Percentiles rank a stretch among this genome's conserved stretches.
Evolutionary conservation across 192 early-diverging fungal genomes (phyloP).

Genomic region (Dissophora globulifera): DNA sequence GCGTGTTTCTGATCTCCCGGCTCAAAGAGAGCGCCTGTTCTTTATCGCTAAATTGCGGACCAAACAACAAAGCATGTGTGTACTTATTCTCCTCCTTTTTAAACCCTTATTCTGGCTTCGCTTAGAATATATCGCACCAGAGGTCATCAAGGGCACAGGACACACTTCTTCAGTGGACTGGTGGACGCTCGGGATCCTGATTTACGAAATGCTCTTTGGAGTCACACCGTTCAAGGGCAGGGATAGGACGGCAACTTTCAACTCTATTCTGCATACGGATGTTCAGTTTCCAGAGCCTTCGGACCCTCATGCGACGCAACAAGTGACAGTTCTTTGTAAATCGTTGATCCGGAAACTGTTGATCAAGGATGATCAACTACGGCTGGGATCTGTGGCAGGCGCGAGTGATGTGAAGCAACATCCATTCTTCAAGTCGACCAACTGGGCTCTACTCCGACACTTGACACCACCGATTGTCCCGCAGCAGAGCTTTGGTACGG

Average conservation of each 20-base stretch:
- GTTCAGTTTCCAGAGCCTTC: slow-evolving; percentile 73
- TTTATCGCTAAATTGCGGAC: background rate
- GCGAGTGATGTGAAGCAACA: slow-evolving; percentile 95
- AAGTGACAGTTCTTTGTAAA: slow-evolving; percentile 65
- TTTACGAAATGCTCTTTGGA: slow-evolving; percentile 98
- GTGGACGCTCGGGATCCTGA: slow-evolving; percentile 98
- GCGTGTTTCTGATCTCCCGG: too few relatives aligned
- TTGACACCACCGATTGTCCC: slow-evolving; percentile 88
- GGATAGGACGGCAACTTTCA: slow-evolving; percentile 89
- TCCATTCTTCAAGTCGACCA: slow-evolving; percentile 88
- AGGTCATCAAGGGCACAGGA: slow-evolving; percentile 95
- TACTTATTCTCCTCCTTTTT: background rate
- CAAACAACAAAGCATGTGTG: background rate
- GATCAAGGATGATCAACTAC: slow-evolving; percentile 88
- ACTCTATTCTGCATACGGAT: slow-evolving; percentile 85
- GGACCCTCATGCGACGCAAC: slow-evolving; percentile 15
- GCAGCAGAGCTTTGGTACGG: slow-evolving; percentile 63
- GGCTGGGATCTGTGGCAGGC: slow-evolving; percentile 89
- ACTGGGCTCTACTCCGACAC: slow-evolving; percentile 94
- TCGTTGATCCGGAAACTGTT: slow-evolving; percentile 85
- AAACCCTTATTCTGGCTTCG: background rate
- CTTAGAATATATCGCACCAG: slow-evolving; percentile 98
- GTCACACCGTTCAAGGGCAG: slow-evolving; percentile 97
- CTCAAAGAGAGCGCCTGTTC: too few relatives aligned
- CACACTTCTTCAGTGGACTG: slow-evolving; percentile 97